Percentiles rank a stretch among this genome's conserved stretches.
Evolutionary conservation across 441 rosid species (phyloP).

Genomic region (Corymbia calophylla): DNA sequence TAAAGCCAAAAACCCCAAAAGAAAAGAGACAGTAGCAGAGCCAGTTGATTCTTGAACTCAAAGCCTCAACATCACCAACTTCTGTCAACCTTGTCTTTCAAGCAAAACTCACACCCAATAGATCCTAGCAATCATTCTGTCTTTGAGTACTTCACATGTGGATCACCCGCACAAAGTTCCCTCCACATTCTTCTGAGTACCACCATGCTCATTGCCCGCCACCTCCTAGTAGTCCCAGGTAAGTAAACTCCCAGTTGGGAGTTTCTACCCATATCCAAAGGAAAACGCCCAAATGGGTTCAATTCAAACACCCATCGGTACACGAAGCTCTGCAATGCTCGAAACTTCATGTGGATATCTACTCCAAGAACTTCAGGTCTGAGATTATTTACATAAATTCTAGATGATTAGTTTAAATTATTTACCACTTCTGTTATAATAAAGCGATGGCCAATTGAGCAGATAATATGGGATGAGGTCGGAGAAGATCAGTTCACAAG

Average conservation of each 20-base stretch:
- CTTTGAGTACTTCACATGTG: conserved; percentile 1
- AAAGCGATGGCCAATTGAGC: conserved; percentile 5
- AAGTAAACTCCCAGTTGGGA: neutral
- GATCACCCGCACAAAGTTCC: neutral
- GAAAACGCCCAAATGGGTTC: conserved; percentile 49
- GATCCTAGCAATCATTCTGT: conserved; percentile 21
- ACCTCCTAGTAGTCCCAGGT: conserved; percentile 5
- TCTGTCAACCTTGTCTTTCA: conserved; percentile 73
- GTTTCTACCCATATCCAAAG: neutral
- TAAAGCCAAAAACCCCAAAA: neutral
- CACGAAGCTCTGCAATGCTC: conserved; percentile 58
- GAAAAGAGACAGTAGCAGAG: conserved; percentile 15
- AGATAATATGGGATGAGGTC: conserved; percentile 99
- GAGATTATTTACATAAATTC: neutral
- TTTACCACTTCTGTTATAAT: neutral
- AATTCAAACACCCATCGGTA: conserved; percentile 48
- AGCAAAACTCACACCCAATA: conserved; percentile 58
- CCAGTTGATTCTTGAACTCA: conserved; percentile 55
- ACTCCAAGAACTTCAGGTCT: conserved; percentile 89
- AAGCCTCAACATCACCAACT: conserved; percentile 70
- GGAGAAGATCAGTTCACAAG: conserved; percentile 78
- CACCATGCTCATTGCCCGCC: neutral
- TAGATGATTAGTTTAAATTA: neutral
- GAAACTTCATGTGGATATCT: conserved; percentile 93
- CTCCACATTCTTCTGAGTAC: neutral